Base-by-base conservation (phyloP, 1,139 yeast genomes). In the Candida sojae region DNA sequence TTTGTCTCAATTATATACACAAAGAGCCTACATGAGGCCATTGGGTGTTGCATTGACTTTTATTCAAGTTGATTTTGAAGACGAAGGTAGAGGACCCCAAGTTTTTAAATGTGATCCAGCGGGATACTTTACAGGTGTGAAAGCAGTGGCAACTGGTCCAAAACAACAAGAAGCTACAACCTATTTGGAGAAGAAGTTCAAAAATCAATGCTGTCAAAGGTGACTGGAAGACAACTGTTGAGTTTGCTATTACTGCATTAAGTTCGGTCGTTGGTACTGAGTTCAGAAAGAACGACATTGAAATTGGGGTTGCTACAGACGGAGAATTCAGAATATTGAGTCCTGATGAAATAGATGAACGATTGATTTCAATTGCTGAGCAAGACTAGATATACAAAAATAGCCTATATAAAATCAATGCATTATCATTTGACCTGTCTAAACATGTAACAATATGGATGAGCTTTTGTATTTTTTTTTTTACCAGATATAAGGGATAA, bases 1-100 rank as follows among this genome's bases (percentile, higher is more conserved):
- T 64, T 73, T 91, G 61, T 88, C 96, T 43, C 99, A 93, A 74
- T 83, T 93, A 55, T 93, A 91, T 68, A 93, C 99, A 41, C 99
- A 93, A 71, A 81, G 98, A 64, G 99, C 99, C n/a, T 93, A 93
- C 68, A 93, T 93, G 98, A 83, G 99, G 68, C 99, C 99, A 28
- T 77, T 92, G 56, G 97, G 97, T 36, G 97, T 91, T 48, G 90
- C 96, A 29, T 79, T 91, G 62, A 91, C 97, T 23, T 87, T 93
- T 62, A 80, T 92, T 52, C 84, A 95, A 44, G 85, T 87, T 50
- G 79, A 74, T 50, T 63, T 66, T 45, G 78, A 73, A 48, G 98
- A 92, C 66, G 96, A 88, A 62, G 93, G 86, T 64, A 68, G 75
- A 52, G 99, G 98, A 0, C 97, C 99, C n/a, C 83, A 84, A 61